Evolutionary conservation across 441 rosid genomes (phyloP), one percentile per base, ranked within the genome.

Genomic region (Pelargonium australe): DNA sequence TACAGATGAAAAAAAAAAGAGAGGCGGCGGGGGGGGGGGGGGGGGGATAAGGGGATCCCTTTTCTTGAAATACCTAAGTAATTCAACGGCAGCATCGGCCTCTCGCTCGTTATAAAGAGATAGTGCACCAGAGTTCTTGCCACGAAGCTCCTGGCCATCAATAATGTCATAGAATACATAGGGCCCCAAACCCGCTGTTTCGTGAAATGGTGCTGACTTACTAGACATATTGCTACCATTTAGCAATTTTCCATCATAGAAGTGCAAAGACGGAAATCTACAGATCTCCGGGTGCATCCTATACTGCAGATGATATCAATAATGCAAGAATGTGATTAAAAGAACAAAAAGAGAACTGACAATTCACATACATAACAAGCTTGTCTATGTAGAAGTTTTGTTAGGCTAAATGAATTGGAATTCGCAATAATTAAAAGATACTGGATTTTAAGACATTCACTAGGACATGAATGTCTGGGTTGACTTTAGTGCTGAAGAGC

Each of bases 201-300:
- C 85, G 73, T 95, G 99, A 79, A 95, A 95, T 11, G 85, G 68
- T 12, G 89, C 89, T 72, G 87, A 80, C 81, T 92, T 92, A 78
- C 78, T 81, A 44, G 81, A 84, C 87, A 87, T 82, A 69, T 80
- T 77, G 20, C 78, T 86, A 62, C 99, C 99, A 81, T 95, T 85
- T 76, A 92, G 84, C 77, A 92, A 83, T 80, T 87, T 89, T 10
- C 84, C 85, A 71, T 92, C 96, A 73, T 95, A 95, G 79, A 95
- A 95, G 73, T 90, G 96, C 80, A 83, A 76, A 34, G 99, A 95
- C 25, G 98, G 99, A 73, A 95, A 95, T 70, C 63, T 76, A 77
- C 92, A 89, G 74, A 95, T 95, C 67, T 89, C 99, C 13, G 99
- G 98, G 75, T 95, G 97, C 99, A 95, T 95, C 87, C 99, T 81